Evolutionary conservation across 2,329 filamentous ascomycete genomes (phyloP).

Genomic region (Microascus cirrosus): DNA sequence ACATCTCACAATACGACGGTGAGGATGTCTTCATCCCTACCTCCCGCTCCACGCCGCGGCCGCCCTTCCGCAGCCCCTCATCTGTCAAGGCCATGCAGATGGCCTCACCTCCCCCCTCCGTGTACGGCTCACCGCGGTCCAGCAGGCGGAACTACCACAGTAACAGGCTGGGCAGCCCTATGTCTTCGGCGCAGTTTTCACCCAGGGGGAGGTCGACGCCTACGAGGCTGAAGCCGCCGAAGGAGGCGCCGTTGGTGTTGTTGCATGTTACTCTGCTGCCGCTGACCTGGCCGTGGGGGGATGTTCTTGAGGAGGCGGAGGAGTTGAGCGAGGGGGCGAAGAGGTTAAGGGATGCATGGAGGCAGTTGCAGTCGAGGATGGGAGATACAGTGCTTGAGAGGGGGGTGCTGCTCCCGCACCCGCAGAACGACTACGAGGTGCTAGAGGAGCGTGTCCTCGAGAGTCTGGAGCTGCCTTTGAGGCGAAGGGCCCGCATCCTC

Average conservation of each 20-base stretch:
- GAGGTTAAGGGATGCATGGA: constrained; percentile 50
- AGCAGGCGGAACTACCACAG: constrained; percentile 31
- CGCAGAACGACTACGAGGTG: constrained; percentile 68
- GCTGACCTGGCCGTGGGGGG: constrained; percentile 52
- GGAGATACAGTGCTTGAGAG: constrained; percentile 63
- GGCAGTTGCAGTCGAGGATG: constrained; percentile 56
- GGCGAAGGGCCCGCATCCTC: constrained; percentile 54
- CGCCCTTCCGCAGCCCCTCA: constrained; percentile 58
- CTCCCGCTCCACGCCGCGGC: constrained; percentile 47
- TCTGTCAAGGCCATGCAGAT: constrained; percentile 62
- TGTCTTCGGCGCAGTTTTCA: constrained; percentile 37
- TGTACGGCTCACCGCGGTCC: constrained; percentile 43
- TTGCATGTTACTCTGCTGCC: constrained; percentile 70
- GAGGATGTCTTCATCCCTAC: constrained; percentile 38
- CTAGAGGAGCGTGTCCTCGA: constrained; percentile 69
- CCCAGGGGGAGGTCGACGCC: constrained; percentile 43
- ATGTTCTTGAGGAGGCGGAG: constrained; percentile 34
- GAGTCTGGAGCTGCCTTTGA: constrained; percentile 57
- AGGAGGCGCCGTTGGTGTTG: constrained; percentile 59
- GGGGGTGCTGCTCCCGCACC: constrained; percentile 66
- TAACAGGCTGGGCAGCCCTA: constrained; percentile 46
- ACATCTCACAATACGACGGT: constrained; percentile 36
- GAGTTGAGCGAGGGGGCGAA: constrained; percentile 35
- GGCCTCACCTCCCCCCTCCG: constrained; percentile 51
- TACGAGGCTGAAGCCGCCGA: constrained; percentile 42